Base-by-base conservation (phyloP, 371 early-diverging fungal species). In the Mucor irregularis region DNA sequence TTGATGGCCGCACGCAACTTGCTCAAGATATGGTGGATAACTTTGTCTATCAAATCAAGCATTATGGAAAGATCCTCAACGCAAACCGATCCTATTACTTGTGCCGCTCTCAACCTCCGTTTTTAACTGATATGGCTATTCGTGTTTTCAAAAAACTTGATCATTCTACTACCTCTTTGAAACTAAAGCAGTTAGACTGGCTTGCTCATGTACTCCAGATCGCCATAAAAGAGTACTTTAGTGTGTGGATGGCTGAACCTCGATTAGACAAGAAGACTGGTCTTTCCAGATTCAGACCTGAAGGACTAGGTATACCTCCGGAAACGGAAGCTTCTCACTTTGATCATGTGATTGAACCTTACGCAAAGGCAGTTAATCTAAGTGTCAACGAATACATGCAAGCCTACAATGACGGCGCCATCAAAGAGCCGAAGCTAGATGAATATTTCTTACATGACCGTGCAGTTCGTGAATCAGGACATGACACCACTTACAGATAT, bases 61-160 rank as follows among this genome's bases (percentile, higher is more conserved):
- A 95, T 70, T 97, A 97, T 58, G 95, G 95, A 50, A 96, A 95
- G 69, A 95, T 97, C 54, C 76, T 96, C 46, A 97, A 97, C 66
- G 97, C 96, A 61, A 96, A 96, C 72, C 88, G 97, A 24, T 87
- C 89, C 35, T 97, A 97, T 76, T 97, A 96, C 62, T 74, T 97
- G 49, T 90, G 86, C 4, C 85, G 97, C 11, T 93, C 95, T 8
- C 96, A 97, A 69, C 97, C 97, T 13, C 97, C 97, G 4, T 95
- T 97, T 66, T 70, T 97, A 49, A 94, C 96, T 0, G 96, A 96
- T 66, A 96, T 96, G 96, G 81, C 86, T 3, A 72, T 90, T 31
- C 77, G 84, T 50, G 89, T 92, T 5, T 88, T 82, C 49, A 74
- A 84, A 37, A 61, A 72, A 30, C 68, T 89, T 9, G 44, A 53